Conservation (phyloP, 2,329 filamentous ascomycete species). For the Allantophomopsis lycopodina region DNA sequence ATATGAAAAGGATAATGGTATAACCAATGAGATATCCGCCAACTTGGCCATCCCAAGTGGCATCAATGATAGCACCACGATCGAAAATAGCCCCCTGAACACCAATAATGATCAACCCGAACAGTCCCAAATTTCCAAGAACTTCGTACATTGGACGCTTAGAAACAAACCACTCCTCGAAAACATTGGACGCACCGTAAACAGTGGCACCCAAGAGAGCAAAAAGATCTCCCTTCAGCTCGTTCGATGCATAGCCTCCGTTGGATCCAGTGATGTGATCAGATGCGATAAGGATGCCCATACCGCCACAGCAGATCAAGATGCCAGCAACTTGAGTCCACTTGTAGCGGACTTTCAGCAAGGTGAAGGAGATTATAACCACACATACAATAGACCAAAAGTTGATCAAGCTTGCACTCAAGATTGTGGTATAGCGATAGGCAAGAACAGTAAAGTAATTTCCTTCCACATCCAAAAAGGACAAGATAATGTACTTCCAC, state of each 20-base stretch:
- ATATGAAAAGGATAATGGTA: slow-evolving; percentile 68
- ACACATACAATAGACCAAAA: slow-evolving; percentile 98
- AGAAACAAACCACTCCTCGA: slow-evolving; percentile 88
- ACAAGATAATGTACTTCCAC: slow-evolving; percentile 89
- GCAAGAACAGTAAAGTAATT: slow-evolving; percentile 97
- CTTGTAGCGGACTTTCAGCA: slow-evolving; percentile 84
- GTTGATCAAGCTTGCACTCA: slow-evolving; percentile 91
- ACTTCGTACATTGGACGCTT: slow-evolving; percentile 86
- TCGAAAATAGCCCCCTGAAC: slow-evolving; percentile 88
- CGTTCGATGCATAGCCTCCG: slow-evolving; percentile 51
- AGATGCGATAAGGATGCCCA: slow-evolving; percentile 70
- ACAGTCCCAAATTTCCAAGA: slow-evolving; percentile 78
- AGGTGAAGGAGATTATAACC: slow-evolving; percentile 66
- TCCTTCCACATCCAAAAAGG: slow-evolving; percentile 87
- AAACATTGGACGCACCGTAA: slow-evolving; percentile 83
- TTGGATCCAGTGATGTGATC: slow-evolving; percentile 74
- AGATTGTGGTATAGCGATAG: slow-evolving; percentile 75
- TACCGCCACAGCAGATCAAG: slow-evolving; percentile 79
- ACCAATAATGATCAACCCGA: slow-evolving; percentile 83
- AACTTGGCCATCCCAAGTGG: slow-evolving; percentile 52
- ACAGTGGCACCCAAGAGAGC: slow-evolving; percentile 78
- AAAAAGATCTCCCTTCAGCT: slow-evolving; percentile 86
- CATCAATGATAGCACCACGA: slow-evolving; percentile 51
- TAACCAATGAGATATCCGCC: slow-evolving; percentile 82
- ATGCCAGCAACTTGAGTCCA: slow-evolving; percentile 76